Conservation (phyloP, 257 asterid species). For the Penstemon davidsonii region DNA sequence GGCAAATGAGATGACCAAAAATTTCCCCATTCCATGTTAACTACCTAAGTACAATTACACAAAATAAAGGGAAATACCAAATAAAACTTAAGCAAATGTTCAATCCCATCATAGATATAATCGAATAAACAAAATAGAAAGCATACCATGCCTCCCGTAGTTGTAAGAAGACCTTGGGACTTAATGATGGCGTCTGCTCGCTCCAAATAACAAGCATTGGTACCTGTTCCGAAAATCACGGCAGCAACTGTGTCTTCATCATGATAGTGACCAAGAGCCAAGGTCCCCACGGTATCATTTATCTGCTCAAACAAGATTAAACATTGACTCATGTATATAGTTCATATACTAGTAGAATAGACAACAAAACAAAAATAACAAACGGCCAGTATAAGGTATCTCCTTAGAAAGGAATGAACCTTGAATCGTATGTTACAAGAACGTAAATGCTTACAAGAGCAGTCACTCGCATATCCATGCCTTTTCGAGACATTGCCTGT, state of each 20-base stretch:
- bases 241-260: constrained; percentile 88
- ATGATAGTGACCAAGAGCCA: constrained; percentile 76
- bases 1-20: constrained; percentile 95
- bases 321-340: neutral
- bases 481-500: constrained; percentile 60
- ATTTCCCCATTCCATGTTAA: constrained; percentile 96
- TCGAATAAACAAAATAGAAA: constrained; percentile 8
- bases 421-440: neutral
- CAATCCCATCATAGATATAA: constrained; percentile 6
- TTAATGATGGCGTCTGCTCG: constrained; percentile 81
- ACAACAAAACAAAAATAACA: neutral
- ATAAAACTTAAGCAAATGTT: neutral
- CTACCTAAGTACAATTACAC: constrained; percentile 49
- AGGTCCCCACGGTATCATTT: constrained; percentile 83
- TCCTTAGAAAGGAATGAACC: neutral
- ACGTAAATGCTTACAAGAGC: constrained; percentile 60
- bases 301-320: constrained; percentile 44
- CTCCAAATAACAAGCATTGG: constrained; percentile 95
- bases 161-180: constrained; percentile 74
- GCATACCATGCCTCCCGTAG: constrained; percentile 73
- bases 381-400: constrained; percentile 35
- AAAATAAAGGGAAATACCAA: neutral
- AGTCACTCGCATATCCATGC: constrained; percentile 70
- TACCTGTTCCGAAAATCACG: constrained; percentile 83
- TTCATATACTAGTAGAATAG: neutral